A percentile compares a stretch with the other conserved stretches of the same genome.
phyloP scores from a whole-genome alignment of 2,329 filamentous ascomycete species.

The Hymenoscyphus fructigenus region DNA sequence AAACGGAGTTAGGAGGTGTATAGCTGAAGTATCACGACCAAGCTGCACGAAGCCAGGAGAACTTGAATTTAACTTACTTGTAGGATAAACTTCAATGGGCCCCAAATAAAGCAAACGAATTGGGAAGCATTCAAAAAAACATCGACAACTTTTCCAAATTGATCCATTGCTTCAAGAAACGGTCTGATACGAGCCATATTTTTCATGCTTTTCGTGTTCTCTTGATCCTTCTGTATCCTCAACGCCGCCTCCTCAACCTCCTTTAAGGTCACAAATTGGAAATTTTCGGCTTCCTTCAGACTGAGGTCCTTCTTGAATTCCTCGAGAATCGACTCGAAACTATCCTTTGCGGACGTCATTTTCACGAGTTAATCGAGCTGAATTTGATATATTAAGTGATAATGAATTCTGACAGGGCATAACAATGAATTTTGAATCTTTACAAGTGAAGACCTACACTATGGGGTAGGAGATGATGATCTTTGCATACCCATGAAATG shows the following conservation, averaged over 20 bases:
- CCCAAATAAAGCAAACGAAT: slow-evolving; percentile 39
- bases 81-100: slow-evolving; percentile 41
- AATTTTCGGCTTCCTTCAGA: not conserved
- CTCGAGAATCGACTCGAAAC: not conserved
- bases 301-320: not conserved
- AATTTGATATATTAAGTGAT: not conserved
- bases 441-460: not conserved
- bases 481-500: not conserved
- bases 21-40: slow-evolving; percentile 25
- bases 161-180: slow-evolving; percentile 39
- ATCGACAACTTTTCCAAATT: slow-evolving; percentile 40
- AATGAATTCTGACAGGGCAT: not conserved
- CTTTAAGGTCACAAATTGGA: not conserved
- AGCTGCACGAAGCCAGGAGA: slow-evolving; percentile 43
- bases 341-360: not conserved
- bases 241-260: not conserved
- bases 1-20: slow-evolving; percentile 27
- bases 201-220: slow-evolving; percentile 27
- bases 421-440: not conserved
- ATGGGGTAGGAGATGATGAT: not conserved
- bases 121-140: slow-evolving; percentile 37
- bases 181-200: slow-evolving; percentile 22
- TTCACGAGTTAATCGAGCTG: not conserved
- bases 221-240: slow-evolving; percentile 6
- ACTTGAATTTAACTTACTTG: slow-evolving; percentile 37